Conservation (phyloP, 139 green algal species). For the Coelastrella sp. region DNA sequence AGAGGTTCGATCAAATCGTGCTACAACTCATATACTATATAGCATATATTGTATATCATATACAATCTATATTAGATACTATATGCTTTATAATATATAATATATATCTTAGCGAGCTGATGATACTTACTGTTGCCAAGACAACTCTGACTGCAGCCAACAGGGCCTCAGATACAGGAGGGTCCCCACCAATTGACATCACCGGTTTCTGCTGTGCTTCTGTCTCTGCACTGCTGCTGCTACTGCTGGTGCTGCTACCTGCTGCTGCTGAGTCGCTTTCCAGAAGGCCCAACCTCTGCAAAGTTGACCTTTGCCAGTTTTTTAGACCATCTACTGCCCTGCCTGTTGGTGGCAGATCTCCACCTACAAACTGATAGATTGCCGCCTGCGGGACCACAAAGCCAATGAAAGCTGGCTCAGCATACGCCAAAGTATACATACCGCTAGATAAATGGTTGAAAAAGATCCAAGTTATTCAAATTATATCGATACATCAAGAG, state of each 20-base stretch:
- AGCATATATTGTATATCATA: neutral
- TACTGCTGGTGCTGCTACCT: neutral
- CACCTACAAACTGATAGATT: constrained; percentile 40
- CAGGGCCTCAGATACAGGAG: constrained; percentile 19
- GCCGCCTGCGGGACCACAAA: constrained; percentile 13
- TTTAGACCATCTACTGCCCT: constrained; percentile 35
- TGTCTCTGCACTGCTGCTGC: constrained; percentile 26
- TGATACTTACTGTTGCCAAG: constrained; percentile 14
- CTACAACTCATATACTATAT: no score
- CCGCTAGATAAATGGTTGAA: neutral
- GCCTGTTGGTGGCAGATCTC: neutral
- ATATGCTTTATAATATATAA: neutral
- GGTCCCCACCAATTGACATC: constrained; percentile 16
- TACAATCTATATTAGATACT: neutral
- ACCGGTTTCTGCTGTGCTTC: constrained; percentile 18
- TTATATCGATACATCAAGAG: no score
- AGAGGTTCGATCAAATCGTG: no score
- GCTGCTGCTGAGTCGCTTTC: neutral
- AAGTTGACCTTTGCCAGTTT: constrained; percentile 26
- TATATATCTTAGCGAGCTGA: neutral
- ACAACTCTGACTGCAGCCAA: constrained; percentile 42
- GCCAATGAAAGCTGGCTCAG: neutral
- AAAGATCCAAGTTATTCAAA: neutral
- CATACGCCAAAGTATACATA: neutral
- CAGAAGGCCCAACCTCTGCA: constrained; percentile 33